phyloP scores from a whole-genome alignment of 208 protist genomes.

The Herpetomonas samuelpessoai region DNA sequence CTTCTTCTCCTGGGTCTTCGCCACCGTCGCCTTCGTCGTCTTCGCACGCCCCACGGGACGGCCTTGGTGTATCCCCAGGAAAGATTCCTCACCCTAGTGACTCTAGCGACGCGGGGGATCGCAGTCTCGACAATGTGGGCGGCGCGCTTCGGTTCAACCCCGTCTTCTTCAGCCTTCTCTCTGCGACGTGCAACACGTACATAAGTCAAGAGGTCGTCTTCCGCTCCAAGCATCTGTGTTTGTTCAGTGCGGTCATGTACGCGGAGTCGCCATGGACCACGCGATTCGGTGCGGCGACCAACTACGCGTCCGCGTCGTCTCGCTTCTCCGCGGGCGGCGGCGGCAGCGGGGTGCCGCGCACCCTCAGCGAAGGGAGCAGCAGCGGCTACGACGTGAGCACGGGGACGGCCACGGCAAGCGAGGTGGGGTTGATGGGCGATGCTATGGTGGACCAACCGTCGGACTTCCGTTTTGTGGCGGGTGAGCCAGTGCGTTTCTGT shows the following conservation, averaged over 20 bases:
- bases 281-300: conserved; percentile 33
- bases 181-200: conserved; percentile 54
- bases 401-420: not conserved
- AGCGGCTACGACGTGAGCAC: not conserved
- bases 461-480: conserved; percentile 55
- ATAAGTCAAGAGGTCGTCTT: conserved; percentile 48
- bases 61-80: no score
- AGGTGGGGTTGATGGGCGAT: conserved; percentile 13
- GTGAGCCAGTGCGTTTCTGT: conserved; percentile 75
- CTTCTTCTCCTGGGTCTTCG: not conserved
- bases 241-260: conserved; percentile 75
- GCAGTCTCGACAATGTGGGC: not conserved
- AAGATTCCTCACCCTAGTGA: no score
- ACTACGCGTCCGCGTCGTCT: conserved; percentile 14
- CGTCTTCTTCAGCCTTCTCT: conserved; percentile 31
- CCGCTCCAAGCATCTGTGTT: conserved; percentile 58
- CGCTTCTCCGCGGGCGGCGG: not conserved
- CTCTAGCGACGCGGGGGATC: not conserved
- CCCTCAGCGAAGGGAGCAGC: not conserved
- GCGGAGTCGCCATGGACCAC: conserved; percentile 53
- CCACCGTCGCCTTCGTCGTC: not conserved
- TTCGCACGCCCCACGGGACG: not conserved
- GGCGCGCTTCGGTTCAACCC: conserved; percentile 40
- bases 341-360: not conserved
- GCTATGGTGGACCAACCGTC: conserved; percentile 45